Conservation (phyloP, 2,329 filamentous ascomycete species). For the Scytalidium lignicola region DNA sequence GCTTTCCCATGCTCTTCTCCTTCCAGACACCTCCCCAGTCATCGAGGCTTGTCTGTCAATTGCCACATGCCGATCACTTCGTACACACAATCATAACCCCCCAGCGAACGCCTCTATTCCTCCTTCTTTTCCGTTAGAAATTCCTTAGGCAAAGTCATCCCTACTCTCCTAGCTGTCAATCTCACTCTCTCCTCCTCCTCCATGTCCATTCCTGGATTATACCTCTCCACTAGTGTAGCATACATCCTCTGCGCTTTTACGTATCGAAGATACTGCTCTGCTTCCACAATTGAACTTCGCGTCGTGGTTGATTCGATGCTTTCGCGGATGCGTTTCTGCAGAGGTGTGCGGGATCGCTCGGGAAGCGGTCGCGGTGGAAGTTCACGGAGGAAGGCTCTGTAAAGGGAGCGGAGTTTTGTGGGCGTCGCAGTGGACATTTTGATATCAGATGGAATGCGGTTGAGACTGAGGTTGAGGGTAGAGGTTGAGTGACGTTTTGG, state of each 20-base stretch:
- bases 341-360: constrained; percentile 51
- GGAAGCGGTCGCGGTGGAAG: constrained; percentile 64
- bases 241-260: constrained; percentile 83
- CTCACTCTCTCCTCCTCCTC: constrained; percentile 78
- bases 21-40: no score
- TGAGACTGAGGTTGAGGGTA: neutral
- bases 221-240: constrained; percentile 74
- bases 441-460: neutral
- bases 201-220: constrained; percentile 91
- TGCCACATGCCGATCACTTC: no score
- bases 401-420: constrained; percentile 65
- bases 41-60: no score
- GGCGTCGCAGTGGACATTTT: constrained; percentile 17
- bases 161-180: constrained; percentile 79
- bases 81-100: no score
- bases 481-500: neutral
- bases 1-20: no score
- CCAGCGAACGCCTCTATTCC: neutral
- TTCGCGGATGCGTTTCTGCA: constrained; percentile 65
- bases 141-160: constrained; percentile 79
- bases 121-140: constrained; percentile 22
- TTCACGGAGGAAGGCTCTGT: constrained; percentile 84
- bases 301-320: constrained; percentile 42
- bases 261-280: constrained; percentile 77
- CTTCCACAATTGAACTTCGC: constrained; percentile 38